phyloP scores from a whole-genome alignment of 2,329 filamentous ascomycete genomes.

The Macroventuria anomochaeta region DNA sequence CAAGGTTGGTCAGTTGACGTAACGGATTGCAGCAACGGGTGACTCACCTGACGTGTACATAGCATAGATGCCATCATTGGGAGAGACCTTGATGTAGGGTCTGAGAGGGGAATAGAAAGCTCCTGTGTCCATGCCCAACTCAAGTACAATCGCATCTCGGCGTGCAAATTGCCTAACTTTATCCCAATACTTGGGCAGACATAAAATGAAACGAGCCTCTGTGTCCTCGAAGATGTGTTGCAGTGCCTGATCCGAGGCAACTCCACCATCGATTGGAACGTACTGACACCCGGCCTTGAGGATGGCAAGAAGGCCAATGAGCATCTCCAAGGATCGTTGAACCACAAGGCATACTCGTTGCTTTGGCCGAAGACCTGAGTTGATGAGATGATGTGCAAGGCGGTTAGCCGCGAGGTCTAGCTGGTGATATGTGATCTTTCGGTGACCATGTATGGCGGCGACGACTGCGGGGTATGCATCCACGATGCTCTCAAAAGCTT shows the following conservation, averaged over 20 bases:
- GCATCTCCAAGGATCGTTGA: conserved; percentile 63
- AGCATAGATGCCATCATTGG: conserved; percentile 42
- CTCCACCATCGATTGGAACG: conserved; percentile 64
- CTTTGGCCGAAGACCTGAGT: conserved; percentile 36
- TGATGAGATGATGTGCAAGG: conserved; percentile 41
- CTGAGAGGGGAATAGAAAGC: conserved; percentile 29
- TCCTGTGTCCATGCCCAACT: conserved; percentile 31
- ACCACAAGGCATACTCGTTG: conserved; percentile 62
- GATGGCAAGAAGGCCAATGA: conserved; percentile 63
- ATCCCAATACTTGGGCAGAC: conserved; percentile 48
- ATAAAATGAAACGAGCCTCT: conserved; percentile 55
- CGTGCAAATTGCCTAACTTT: conserved; percentile 32
- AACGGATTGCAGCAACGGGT: too few species aligned
- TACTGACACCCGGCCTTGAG: conserved; percentile 67
- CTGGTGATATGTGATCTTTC: conserved; percentile 39
- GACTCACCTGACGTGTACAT: conserved; percentile 60
- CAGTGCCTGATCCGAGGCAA: conserved; percentile 47
- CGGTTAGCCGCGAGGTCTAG: conserved; percentile 41
- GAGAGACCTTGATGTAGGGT: conserved; percentile 25
- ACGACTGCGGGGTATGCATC: conserved; percentile 29
- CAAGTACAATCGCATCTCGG: conserved; percentile 26
- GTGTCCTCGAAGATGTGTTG: conserved; percentile 59
- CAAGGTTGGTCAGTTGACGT: neutral
- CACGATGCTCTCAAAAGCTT: conserved; percentile 39
- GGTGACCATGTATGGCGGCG: conserved; percentile 31